Base-by-base conservation (phyloP, 2,329 filamentous ascomycete genomes). In the Curvularia sp. region DNA sequence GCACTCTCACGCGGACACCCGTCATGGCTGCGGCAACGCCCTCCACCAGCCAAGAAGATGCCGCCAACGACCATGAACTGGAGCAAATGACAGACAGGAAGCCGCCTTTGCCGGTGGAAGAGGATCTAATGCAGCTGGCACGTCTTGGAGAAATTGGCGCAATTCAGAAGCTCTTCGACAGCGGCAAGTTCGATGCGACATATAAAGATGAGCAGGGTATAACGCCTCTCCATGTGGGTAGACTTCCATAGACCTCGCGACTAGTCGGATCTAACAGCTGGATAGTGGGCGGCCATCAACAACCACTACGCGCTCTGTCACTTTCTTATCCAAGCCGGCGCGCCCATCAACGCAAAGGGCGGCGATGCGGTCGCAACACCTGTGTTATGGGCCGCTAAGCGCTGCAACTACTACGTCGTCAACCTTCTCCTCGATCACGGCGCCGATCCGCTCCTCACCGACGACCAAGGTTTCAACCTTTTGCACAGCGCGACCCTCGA, bases 291-390 rank as follows among this genome's bases (percentile, higher is more conserved):
- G 47, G 92, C 96, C 38, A 98, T 99, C 77, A 99, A 99, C 81
- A 98, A 98, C 75, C 95, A 97, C 77, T 96, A 94, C 81, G 91
- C 92, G 66, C 93, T 98, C 83, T 97, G 94, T 85, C 94, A 95
- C 78, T 97, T 96, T 79, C 88, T 99, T 44, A 86, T 99, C 75
- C 91, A 90, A 65, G 82, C 83, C 49, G 93, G 93, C 72, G 95
- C 93, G 73, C 90, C 96, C 74, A 90, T 98, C 71, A 98, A 99
- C 80, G 89, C 88, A 63, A 97, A 96, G 78, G 95, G 96, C 77
- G 95, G 95, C 77, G 94, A 98, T 74, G 97, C 93, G 9, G 85
- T 96, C 42, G 94, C 95, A 15, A 98, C 95, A 43, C 91, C 95
- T 15, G 88, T 96, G 0, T 93, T 98, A 80, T 99, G 95, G 95